A percentile compares a stretch with the other conserved stretches of the same genome.
Evolutionary conservation across 495 filamentous ascomycete species (phyloP).

Genomic region (Hyaloscypha variabilis): DNA sequence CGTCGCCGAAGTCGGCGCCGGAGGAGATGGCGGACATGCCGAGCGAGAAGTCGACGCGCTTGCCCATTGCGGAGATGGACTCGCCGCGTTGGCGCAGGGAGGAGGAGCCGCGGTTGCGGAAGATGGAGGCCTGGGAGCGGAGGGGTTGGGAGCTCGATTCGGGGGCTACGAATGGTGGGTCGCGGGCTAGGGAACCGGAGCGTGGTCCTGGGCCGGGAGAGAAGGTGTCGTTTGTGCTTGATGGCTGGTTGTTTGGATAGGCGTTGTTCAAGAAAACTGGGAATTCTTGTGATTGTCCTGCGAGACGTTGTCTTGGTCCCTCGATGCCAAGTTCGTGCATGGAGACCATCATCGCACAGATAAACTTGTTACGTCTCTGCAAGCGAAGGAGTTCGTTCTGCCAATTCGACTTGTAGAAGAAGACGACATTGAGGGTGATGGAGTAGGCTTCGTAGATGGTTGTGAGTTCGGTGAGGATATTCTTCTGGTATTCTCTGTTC

Average conservation of each 20-base stretch:
- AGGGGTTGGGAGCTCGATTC: conserved; percentile 29
- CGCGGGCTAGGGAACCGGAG: conserved; percentile 23
- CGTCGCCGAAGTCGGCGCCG: conserved; percentile 67
- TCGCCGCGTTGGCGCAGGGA: conserved; percentile 52
- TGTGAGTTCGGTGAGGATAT: conserved; percentile 87
- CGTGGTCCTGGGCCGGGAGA: conserved; percentile 24
- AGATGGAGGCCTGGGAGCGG: conserved; percentile 48
- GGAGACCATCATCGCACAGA: conserved; percentile 86
- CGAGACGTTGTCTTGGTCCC: conserved; percentile 76
- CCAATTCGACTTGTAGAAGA: conserved; percentile 92
- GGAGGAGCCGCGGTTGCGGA: conserved; percentile 50
- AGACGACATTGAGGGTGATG: conserved; percentile 90
- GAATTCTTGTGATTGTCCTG: conserved; percentile 57
- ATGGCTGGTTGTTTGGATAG: conserved; percentile 16
- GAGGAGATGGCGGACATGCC: conserved; percentile 64
- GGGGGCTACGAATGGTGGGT: conserved; percentile 48
- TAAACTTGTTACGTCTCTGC: conserved; percentile 91
- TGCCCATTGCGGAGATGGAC: conserved; percentile 62
- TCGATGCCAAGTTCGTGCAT: conserved; percentile 86
- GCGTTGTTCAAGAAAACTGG: conserved; percentile 44
- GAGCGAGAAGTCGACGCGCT: conserved; percentile 76
- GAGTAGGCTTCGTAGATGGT: conserved; percentile 58
- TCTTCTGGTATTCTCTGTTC: conserved; percentile 88
- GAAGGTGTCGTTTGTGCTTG: neutral
- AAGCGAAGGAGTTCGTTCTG: conserved; percentile 93